Conservation (phyloP, 2,329 filamentous ascomycete species). For the Arthrobotrys sphaeroides region DNA sequence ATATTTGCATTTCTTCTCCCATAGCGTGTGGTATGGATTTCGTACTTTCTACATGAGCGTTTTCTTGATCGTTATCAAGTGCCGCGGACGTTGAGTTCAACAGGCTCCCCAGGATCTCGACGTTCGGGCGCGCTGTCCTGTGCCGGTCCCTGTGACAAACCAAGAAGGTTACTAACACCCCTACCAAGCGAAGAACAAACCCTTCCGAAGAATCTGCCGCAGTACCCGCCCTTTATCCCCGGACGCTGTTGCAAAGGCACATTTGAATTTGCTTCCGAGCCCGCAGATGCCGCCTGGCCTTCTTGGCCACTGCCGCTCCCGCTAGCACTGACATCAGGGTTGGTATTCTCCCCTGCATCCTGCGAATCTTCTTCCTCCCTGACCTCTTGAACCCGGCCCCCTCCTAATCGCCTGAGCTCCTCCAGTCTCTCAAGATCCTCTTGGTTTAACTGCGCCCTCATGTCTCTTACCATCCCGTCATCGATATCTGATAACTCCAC, state of each 20-base stretch:
- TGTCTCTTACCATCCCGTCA: background rate
- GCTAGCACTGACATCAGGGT: background rate
- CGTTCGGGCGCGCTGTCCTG: background rate
- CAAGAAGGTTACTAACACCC: background rate
- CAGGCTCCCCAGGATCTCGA: slow-evolving; percentile 7
- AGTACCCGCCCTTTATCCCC: background rate
- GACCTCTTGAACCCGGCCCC: background rate
- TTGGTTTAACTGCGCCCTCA: background rate
- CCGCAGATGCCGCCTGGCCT: background rate
- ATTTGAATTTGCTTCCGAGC: background rate
- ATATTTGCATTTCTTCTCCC: background rate
- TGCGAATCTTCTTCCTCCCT: background rate
- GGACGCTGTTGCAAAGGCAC: background rate
- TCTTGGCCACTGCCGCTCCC: background rate
- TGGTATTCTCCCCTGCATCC: background rate
- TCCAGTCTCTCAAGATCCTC: background rate
- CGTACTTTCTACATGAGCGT: background rate
- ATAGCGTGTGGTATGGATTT: background rate
- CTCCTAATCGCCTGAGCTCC: background rate
- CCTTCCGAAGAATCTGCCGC: slow-evolving; percentile 11
- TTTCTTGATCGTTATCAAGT: background rate
- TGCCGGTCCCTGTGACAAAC: slow-evolving; percentile 11
- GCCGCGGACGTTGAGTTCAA: background rate
- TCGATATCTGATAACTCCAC: background rate
- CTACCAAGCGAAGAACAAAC: slow-evolving; percentile 5